Evolutionary conservation across 345 rosid genomes (phyloP), one percentile per base, ranked within the genome.

Genomic region (Ailanthus altissimus): DNA sequence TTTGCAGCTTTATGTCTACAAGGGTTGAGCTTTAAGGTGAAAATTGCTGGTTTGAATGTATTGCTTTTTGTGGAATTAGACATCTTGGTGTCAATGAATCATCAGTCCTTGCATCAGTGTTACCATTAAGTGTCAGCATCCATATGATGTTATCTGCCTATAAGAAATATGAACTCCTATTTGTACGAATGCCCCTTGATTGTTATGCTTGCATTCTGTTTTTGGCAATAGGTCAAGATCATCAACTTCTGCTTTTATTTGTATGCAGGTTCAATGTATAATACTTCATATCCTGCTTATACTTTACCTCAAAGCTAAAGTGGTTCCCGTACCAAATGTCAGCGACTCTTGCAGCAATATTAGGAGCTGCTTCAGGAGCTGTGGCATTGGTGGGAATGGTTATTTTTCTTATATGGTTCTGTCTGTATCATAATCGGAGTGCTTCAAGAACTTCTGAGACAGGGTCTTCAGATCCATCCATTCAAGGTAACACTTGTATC

Each of bases 311-410:
- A 72, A 78, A 87, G 81, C 77, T 87, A 87, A 87, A 86, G 81
- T 72, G 81, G 77, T 85, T 87, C 83, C 88, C 70, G 70, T 85
- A 84, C 86, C 90, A 92, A 85, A 95, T 93, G 99, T 90, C 99
- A 90, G 83, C 80, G 87, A 72, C 76, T 88, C 94, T 89, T 88
- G 93, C 93, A 84, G 93, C 89, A 78, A 82, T 89, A 85, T 70
- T 90, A 78, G 99, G 99, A 81, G 93, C 94, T 86, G 97, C 90
- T 91, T 92, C 90, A 83, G 99, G 99, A 93, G 91, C 93, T 87
- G 83, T 92, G 87, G 88, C 91, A 84, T 87, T 95, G 80, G 84
- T 89, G 83, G 91, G 86, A 78, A 76, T 89, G 42, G 79, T 83
- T 53, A 68, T 82, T 79, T 82, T 88, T 64, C 73, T 90, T 70